Evolutionary conservation across 1,139 yeast species (phyloP).

Genomic region (Candida albicans): DNA sequence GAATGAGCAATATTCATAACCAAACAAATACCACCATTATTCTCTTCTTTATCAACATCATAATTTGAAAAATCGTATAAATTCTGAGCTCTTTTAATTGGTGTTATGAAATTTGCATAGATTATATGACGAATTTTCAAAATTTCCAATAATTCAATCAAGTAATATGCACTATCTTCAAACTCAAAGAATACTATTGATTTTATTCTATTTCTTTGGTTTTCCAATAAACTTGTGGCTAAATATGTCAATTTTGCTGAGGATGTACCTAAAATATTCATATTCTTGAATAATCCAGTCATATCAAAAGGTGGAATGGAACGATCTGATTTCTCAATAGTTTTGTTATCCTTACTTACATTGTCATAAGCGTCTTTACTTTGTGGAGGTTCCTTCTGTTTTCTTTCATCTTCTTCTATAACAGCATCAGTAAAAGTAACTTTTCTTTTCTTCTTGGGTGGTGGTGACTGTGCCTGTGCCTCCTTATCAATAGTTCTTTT

Average conservation of each 20-base stretch:
- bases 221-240: constrained; percentile 52
- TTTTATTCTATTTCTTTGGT: constrained; percentile 46
- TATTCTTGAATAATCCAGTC: neutral
- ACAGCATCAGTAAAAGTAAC: constrained; percentile 1
- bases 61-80: constrained; percentile 51
- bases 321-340: neutral
- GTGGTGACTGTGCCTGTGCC: neutral
- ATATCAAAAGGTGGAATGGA: neutral
- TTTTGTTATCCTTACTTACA: neutral
- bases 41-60: constrained; percentile 28
- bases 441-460: constrained; percentile 1
- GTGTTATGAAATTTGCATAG: constrained; percentile 60
- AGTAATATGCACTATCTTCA: constrained; percentile 68
- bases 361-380: too few relatives aligned
- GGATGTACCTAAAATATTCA: constrained; percentile 47
- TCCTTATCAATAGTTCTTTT: constrained; percentile 11
- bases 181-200: constrained; percentile 68
- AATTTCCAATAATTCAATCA: constrained; percentile 63
- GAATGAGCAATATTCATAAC: constrained; percentile 70
- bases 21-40: constrained; percentile 50
- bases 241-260: constrained; percentile 64
- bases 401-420: neutral
- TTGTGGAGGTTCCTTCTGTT: neutral
- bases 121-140: constrained; percentile 60
- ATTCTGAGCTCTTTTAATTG: constrained; percentile 52